Base-by-base conservation (phyloP, 371 early-diverging fungal species). In the Mucor ambiguus region DNA sequence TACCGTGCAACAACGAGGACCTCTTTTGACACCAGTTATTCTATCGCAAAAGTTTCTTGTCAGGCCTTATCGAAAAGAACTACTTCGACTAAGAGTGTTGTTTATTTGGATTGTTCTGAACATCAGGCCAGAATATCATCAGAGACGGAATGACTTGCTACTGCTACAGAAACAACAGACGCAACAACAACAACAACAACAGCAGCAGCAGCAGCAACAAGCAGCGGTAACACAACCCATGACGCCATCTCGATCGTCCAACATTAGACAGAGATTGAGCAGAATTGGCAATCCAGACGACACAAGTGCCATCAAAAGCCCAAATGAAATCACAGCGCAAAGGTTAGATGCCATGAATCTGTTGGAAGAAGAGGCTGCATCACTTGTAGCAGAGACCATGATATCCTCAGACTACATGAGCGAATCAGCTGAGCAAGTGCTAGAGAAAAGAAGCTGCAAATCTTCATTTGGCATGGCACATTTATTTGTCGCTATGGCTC, bases 51-150 rank as follows among this genome's bases (percentile, higher is more conserved):
- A 85, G 59, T 86, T 83, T 57, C 63, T 87, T 4, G 78, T 76
- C 10, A 67, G 88, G 28, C 88, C 88, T 0, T 86, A 86, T 46
- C 73, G 77, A 11, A 77, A 76, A 44, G 81, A 82, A 1, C 59
- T 87, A 6, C 77, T 72, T 26, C 77, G 77, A 41, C 48, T 86
- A 0, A 76, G 88, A 0, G 78, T 78, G 6, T 69, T 87, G 38
- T 87, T 86, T 68, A 73, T 81, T 7, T 87, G 88, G 88, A 63
- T 87, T 6, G 73, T 81, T 37, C 85, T 85, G 59, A 86, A 85
- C 54, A 85, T 87, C 52, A 61, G 72, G 4, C 76, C 83, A 18
- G 80, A 76, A 20, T 63, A 72, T 18, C 68, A 72, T 30, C 65
- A 61, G 37, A 60, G 52, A 16, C 56, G 68, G 57, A 28, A 64